These are phyloP conservation scores for Nitzschia sp. DNA, from an alignment of 108 stramenopile genomes.

Conservation along the genomic window DNA sequence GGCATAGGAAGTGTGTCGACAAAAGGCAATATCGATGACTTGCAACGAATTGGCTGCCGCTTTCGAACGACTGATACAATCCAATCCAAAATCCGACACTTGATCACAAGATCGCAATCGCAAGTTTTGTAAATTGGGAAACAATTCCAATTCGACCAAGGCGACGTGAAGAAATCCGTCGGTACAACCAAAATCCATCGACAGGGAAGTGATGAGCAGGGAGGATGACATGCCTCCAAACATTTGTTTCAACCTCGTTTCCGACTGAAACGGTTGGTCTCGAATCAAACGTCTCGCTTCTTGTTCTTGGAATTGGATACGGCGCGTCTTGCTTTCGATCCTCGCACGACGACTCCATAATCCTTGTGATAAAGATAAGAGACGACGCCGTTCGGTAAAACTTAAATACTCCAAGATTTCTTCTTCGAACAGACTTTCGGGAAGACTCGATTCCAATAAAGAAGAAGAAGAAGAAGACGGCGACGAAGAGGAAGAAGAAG, in stretches of 20 bases:
- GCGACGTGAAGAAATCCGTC: slow-evolving; percentile 3
- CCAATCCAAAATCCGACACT: slow-evolving; percentile 4
- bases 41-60: neutral
- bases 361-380: neutral
- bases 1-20: slow-evolving; percentile 21
- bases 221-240: neutral
- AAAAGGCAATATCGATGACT: slow-evolving; percentile 28
- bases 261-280: neutral
- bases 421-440: slow-evolving; percentile 11
- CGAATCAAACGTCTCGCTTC: neutral
- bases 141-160: neutral
- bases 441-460: slow-evolving; percentile 1
- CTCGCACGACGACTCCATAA: neutral
- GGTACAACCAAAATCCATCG: neutral
- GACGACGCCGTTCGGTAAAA: neutral
- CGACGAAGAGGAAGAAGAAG: no score
- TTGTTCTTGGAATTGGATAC: neutral
- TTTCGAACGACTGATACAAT: neutral
- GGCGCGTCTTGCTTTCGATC: neutral
- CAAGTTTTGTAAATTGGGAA: neutral
- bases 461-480: neutral
- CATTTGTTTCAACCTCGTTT: neutral
- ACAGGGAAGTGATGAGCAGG: neutral
- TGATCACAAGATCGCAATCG: slow-evolving; percentile 1
- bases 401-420: slow-evolving; percentile 5